A percentile compares a stretch with the other conserved stretches of the same genome.
Evolutionary conservation across 306 rosid species (phyloP).

Genomic region (Mimosa bimucronata): DNA sequence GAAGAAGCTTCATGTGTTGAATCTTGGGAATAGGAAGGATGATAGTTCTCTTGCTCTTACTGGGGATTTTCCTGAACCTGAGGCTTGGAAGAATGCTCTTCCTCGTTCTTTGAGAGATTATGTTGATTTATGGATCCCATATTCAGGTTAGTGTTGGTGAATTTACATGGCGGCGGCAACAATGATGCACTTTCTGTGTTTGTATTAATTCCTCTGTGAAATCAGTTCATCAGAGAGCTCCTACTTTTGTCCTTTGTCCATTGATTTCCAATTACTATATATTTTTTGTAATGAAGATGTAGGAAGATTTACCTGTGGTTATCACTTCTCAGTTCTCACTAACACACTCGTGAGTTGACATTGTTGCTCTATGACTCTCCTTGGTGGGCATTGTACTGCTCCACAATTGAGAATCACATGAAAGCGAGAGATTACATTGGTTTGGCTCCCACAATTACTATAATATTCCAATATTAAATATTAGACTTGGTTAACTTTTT

Average conservation of each 20-base stretch:
- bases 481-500: too few species aligned
- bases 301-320: not conserved
- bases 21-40: conserved; percentile 64
- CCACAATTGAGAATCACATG: too few species aligned
- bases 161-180: not conserved
- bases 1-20: conserved; percentile 59
- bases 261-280: not conserved
- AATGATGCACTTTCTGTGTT: not conserved
- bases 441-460: too few species aligned
- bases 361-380: not conserved
- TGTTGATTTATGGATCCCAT: conserved; percentile 56
- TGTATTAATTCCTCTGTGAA: conserved; percentile 25
- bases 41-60: conserved; percentile 93
- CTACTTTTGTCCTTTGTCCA: not conserved
- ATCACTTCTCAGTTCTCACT: not conserved
- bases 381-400: too few species aligned
- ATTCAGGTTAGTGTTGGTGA: conserved; percentile 27
- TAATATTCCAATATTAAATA: too few species aligned
- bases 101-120: conserved; percentile 51
- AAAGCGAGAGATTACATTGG: too few species aligned
- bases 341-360: not conserved
- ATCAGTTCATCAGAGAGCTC: not conserved
- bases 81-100: conserved; percentile 62
- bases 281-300: not conserved
- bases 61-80: conserved; percentile 61